Conservation (phyloP, 2,329 filamentous ascomycete species). For the Fusarium duplospermum region DNA sequence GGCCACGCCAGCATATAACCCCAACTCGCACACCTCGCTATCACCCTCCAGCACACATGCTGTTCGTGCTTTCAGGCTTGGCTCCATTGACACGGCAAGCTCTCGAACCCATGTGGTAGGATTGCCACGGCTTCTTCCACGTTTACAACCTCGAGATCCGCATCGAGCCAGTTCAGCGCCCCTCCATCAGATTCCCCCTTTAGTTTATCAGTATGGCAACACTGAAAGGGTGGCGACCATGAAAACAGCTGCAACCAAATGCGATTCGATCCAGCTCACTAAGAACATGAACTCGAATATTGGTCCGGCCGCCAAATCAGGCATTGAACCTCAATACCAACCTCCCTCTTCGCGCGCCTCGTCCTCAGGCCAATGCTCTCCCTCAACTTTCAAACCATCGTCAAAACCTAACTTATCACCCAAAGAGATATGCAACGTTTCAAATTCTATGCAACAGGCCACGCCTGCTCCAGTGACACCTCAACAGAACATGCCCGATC, state of each 20-base stretch:
- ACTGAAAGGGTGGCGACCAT: not conserved
- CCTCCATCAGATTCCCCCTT: not conserved
- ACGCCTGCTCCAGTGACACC: not conserved
- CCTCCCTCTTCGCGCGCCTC: not conserved
- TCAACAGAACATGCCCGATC: not conserved
- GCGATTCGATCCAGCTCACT: too few species aligned
- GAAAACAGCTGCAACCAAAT: not conserved
- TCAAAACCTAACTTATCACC: not conserved
- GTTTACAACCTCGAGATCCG: slow-evolving; percentile 28
- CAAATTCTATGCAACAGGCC: not conserved
- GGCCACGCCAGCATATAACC: slow-evolving; percentile 46
- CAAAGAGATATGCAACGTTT: not conserved
- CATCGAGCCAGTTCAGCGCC: slow-evolving; percentile 16
- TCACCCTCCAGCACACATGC: slow-evolving; percentile 26
- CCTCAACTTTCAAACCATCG: not conserved
- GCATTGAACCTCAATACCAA: not conserved
- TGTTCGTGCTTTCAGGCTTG: slow-evolving; percentile 12
- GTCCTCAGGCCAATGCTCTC: not conserved
- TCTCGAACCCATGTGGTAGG: slow-evolving; percentile 45
- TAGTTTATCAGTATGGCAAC: not conserved
- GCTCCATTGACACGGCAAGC: slow-evolving; percentile 34
- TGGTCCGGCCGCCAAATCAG: not conserved
- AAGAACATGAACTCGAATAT: not conserved
- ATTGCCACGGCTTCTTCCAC: slow-evolving; percentile 41
- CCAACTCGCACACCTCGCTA: slow-evolving; percentile 36